Conservation (phyloP, 805 yeast species). For the Crinitomyces ghanaensis region DNA sequence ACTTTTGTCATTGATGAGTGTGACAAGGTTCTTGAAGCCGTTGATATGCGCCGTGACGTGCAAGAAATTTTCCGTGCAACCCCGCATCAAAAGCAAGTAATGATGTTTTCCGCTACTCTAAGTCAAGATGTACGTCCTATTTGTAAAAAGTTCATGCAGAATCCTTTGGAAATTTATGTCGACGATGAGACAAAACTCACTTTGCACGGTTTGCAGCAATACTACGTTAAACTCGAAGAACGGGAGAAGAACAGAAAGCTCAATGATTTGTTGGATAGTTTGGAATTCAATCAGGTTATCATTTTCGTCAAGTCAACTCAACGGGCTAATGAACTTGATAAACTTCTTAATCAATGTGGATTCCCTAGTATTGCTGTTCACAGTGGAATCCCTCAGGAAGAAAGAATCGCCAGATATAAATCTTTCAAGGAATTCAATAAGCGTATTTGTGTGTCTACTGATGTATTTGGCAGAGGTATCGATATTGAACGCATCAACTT, state of each 20-base stretch:
- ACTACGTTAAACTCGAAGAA: conserved; percentile 80
- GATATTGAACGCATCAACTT: conserved; percentile 97
- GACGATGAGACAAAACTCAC: conserved; percentile 97
- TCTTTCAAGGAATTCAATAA: conserved; percentile 95
- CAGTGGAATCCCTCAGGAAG: conserved; percentile 92
- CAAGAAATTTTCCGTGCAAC: conserved; percentile 96
- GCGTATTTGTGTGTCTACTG: conserved; percentile 97
- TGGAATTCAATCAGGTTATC: conserved; percentile 96
- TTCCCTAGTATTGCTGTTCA: conserved; percentile 98
- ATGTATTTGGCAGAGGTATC: conserved; percentile 98
- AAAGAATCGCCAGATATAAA: conserved; percentile 93
- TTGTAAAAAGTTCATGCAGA: conserved; percentile 96
- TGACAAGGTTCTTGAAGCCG: conserved; percentile 87
- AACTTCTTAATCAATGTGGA: conserved; percentile 77
- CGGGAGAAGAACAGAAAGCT: conserved; percentile 86
- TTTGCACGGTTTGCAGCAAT: conserved; percentile 96
- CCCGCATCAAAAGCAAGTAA: conserved; percentile 96
- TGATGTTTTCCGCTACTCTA: conserved; percentile 98
- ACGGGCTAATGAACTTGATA: conserved; percentile 88
- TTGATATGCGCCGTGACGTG: conserved; percentile 96
- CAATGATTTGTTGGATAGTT: conserved; percentile 81
- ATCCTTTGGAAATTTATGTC: conserved; percentile 92
- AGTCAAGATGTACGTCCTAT: conserved; percentile 91
- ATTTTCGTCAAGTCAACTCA: conserved; percentile 85
- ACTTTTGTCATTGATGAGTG: conserved; percentile 96